Evolutionary conservation across 2,329 filamentous ascomycete genomes (phyloP), one percentile per base, ranked within the genome.

Genomic region (Aspergillus candidus): DNA sequence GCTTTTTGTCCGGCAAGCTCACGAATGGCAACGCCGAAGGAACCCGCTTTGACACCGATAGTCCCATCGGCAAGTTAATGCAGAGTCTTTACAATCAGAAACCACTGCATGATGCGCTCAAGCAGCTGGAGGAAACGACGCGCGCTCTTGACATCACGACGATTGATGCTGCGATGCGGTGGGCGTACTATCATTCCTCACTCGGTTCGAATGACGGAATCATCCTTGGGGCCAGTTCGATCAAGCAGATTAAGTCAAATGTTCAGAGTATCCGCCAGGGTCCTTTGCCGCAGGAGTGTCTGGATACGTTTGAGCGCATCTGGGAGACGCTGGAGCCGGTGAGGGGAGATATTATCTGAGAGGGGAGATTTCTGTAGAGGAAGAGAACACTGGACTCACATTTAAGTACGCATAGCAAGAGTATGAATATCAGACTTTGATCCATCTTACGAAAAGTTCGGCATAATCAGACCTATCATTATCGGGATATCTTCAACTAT

Each of bases 1-100:
- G 67, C 1, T 69, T 70, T 37, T 46, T 71, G 14, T 66, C 61
- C 6, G 59, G 62, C 11, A 58, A 63, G 46, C 45, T 62, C 40
- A 52, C 58, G 32, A 53, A 55, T 47, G 47, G 55, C 43, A 36
- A 55, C 32, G 27, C 50, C 11, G 46, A 51, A 18, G 57, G 62
- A 11, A 60, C 63, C 22, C 55, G 63, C 35, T 54, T 67, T 47
- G 49, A 39, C 4, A 46, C 54, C 11, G 49, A 57, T 8, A 57
- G 61, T 11, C 56, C 60, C 12, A 41, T 62, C 2, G 54, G 55
- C 13, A 51, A 50, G 2, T 45, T 54, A 4, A 49, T 55, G 17
- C 54, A 54, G 37, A 45, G 53, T 12, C 53, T 60, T 29, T 70
- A 62, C 45, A 57, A 59, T 15, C 52, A 50, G 2, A 7, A 27